These are phyloP conservation scores for Agastache rugosa DNA, from an alignment of 257 asterid genomes.

Conservation along the genomic window DNA sequence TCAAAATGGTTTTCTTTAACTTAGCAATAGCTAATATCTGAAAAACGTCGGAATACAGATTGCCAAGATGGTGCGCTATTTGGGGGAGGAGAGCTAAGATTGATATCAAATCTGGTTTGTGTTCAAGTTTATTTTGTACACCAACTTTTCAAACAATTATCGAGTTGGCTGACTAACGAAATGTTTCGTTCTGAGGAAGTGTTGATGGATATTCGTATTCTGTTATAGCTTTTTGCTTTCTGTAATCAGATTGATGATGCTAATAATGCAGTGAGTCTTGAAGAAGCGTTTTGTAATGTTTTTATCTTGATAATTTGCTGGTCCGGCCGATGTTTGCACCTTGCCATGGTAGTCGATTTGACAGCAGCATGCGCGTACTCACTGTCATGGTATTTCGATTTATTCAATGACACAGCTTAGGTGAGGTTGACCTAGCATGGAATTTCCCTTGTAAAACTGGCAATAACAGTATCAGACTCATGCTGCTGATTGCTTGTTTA, in stretches of 20 bases:
- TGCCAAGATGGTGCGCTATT: constrained; percentile 6
- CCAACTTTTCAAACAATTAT: background rate
- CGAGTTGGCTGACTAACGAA: constrained; percentile 22
- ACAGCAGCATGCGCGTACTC: too few relatives aligned
- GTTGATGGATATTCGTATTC: constrained; percentile 28
- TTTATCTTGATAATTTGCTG: background rate
- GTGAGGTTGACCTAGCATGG: too few relatives aligned
- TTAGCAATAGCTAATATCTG: constrained; percentile 6
- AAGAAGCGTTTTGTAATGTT: background rate
- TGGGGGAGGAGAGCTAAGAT: background rate
- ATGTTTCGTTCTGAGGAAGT: background rate
- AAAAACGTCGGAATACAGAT: constrained; percentile 31
- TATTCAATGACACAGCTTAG: too few relatives aligned
- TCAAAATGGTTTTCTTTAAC: background rate
- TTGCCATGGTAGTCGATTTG: background rate
- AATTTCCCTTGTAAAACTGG: too few relatives aligned
- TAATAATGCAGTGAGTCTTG: constrained; percentile 22
- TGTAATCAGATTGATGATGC: constrained; percentile 1
- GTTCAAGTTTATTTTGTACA: constrained; percentile 28
- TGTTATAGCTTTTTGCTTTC: constrained; percentile 1
- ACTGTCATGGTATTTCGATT: too few relatives aligned
- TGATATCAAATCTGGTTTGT: constrained; percentile 27
- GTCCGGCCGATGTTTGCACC: background rate
- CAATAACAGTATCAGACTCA: background rate
- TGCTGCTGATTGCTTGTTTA: background rate